Conservation (phyloP, 371 early-diverging fungal species). For the Lichtheimia corymbifera region DNA sequence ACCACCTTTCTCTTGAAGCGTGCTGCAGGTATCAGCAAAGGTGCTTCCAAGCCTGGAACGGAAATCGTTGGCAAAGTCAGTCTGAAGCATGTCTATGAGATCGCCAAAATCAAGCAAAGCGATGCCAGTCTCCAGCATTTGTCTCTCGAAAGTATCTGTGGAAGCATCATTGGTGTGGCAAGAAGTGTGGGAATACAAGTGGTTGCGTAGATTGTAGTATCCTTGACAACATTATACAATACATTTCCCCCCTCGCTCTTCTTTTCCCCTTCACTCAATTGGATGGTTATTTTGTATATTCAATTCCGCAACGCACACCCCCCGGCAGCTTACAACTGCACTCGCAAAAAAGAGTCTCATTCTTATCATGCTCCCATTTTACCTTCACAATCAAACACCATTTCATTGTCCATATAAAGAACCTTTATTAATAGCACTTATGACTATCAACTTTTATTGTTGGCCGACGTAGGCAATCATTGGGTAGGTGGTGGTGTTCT, state of each 20-base stretch:
- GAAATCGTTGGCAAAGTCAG: slow-evolving; percentile 78
- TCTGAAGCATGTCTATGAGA: slow-evolving; percentile 94
- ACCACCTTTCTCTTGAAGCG: slow-evolving; percentile 88
- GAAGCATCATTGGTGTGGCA: slow-evolving; percentile 80
- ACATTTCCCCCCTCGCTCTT: neutral
- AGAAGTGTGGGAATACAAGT: slow-evolving; percentile 87
- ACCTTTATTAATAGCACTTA: no score
- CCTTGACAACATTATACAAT: neutral
- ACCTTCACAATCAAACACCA: no score
- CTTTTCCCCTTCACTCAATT: neutral
- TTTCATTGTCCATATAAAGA: no score
- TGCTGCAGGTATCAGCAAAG: slow-evolving; percentile 91
- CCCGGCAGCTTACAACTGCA: no score
- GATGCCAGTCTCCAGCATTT: slow-evolving; percentile 81
- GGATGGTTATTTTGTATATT: no score
- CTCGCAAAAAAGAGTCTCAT: no score
- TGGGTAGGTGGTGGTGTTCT: no score
- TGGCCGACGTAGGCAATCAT: no score
- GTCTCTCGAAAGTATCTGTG: slow-evolving; percentile 72
- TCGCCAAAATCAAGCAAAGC: slow-evolving; percentile 86
- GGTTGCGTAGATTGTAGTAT: slow-evolving; percentile 52
- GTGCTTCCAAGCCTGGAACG: slow-evolving; percentile 77
- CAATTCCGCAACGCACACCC: no score
- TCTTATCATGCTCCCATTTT: no score
- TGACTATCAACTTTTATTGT: no score